phyloP scores from a whole-genome alignment of 2,329 filamentous ascomycete genomes.

The Alternaria sp. region DNA sequence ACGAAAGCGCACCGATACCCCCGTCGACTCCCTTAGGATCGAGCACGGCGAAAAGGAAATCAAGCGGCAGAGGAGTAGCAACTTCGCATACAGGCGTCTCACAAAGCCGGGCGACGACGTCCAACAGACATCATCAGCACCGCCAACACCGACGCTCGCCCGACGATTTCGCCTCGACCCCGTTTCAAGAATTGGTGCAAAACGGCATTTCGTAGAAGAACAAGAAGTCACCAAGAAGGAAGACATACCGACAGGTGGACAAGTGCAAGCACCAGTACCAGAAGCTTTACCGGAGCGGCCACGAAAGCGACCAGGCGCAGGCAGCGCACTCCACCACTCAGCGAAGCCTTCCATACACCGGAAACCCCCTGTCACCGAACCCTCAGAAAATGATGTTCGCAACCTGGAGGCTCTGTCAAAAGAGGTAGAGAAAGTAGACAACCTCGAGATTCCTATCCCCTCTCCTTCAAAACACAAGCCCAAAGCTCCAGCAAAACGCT shows the following conservation, averaged over 20 bases:
- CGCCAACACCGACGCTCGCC: conserved; percentile 30
- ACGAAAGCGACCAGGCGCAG: conserved; percentile 41
- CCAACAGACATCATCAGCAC: conserved; percentile 9
- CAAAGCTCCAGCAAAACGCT: conserved; percentile 43
- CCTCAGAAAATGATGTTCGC: conserved; percentile 39
- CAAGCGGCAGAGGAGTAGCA: conserved; percentile 8
- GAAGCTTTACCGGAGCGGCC: conserved; percentile 22
- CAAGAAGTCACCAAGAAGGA: conserved; percentile 13
- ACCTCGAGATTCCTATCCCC: conserved; percentile 13
- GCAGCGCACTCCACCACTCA: conserved; percentile 24
- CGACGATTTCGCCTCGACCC: conserved; percentile 39
- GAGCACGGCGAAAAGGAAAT: conserved; percentile 21
- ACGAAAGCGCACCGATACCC: conserved; percentile 64
- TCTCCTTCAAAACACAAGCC: conserved; percentile 46
- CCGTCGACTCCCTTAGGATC: conserved; percentile 60
- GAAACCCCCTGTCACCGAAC: conserved; percentile 16
- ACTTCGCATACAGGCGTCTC: conserved; percentile 31
- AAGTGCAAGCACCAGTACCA: conserved; percentile 8
- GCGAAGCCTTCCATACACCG: conserved; percentile 12
- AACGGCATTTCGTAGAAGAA: conserved; percentile 34
- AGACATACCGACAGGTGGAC: background rate
- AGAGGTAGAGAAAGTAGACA: conserved; percentile 41
- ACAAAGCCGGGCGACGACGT: conserved; percentile 33
- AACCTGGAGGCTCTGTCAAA: conserved; percentile 45
- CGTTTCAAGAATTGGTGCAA: conserved; percentile 21